A percentile compares a stretch with the other conserved stretches of the same genome.
These are phyloP conservation scores for Arachis hypogaea DNA, from an alignment of 306 rosid species.

Conservation along the genomic window DNA sequence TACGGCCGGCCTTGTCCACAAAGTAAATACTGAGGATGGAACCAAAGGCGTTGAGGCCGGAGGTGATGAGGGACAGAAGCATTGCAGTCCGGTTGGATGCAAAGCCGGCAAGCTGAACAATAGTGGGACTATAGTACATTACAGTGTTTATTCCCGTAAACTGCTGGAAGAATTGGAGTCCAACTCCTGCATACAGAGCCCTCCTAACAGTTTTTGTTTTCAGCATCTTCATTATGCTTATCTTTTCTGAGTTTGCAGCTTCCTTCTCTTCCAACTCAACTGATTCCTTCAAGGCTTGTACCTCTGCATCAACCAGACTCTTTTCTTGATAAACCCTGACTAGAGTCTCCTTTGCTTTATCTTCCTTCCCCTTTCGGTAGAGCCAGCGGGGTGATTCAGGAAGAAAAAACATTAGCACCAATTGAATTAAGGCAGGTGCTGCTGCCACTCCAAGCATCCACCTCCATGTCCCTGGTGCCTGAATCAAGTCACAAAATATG, in stretches of 20 bases:
- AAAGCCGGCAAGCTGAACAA: slow-evolving; percentile 59
- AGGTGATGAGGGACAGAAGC: slow-evolving; percentile 57
- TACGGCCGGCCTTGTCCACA: slow-evolving; percentile 62
- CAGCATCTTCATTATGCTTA: slow-evolving; percentile 36
- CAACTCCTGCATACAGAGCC: slow-evolving; percentile 62
- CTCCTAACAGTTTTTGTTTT: slow-evolving; percentile 58
- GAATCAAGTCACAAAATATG: background rate
- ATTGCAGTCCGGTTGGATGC: slow-evolving; percentile 67
- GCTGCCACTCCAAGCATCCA: slow-evolving; percentile 84
- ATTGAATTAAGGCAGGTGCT: slow-evolving; percentile 56
- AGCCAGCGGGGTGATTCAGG: slow-evolving; percentile 82
- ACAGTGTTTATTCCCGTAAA: slow-evolving; percentile 69
- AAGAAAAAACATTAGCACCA: slow-evolving; percentile 49
- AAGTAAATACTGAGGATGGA: slow-evolving; percentile 65
- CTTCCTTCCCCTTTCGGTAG: slow-evolving; percentile 59
- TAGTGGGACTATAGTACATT: slow-evolving; percentile 72
- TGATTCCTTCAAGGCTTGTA: slow-evolving; percentile 51
- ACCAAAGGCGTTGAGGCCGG: slow-evolving; percentile 63
- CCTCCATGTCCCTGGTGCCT: slow-evolving; percentile 70
- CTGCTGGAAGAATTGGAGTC: slow-evolving; percentile 66
- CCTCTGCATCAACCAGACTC: slow-evolving; percentile 48
- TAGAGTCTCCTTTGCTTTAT: slow-evolving; percentile 38
- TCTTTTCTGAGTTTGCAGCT: slow-evolving; percentile 21
- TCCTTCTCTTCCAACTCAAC: slow-evolving; percentile 43
- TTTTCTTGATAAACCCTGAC: slow-evolving; percentile 48